Base-by-base conservation (phyloP, 306 rosid species). In the Sesbania bispinosa region DNA sequence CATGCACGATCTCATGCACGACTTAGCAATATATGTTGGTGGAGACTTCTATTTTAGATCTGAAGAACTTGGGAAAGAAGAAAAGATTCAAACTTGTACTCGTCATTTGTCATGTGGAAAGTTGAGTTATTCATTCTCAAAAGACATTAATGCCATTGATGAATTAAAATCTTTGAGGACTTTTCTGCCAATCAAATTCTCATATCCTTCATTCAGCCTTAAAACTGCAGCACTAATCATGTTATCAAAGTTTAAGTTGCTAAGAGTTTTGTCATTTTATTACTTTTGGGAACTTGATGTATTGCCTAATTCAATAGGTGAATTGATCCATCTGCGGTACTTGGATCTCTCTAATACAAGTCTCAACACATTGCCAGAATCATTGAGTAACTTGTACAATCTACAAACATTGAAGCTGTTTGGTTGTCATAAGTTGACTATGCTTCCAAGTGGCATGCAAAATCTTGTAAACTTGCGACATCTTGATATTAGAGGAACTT, bases 281-380 rank as follows among this genome's bases (percentile, higher is more conserved):
- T 6, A 0, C 19, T 36, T 24, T 38, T 2, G 0, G 10, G 7
- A 29, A 2, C 33, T 13, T 1, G 11, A 43, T 15, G 16, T 9
- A 21, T 7, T 78, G 2, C 70, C 74, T 1, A 3, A 16, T 13
- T 48, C 66, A 24, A 38, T 77, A 1, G 65, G 41, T 27, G 35
- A 77, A 14, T 14, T 63, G 47, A 78, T 59, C 33, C 78, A 71
- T 61, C 10, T 63, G 13, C 82, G 69, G 14, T 75, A 75, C n/a
- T 55, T 75, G 24, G 58, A 53, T 19, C 43, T 75, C 7, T 75
- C 74, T 43, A 0, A 0, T 0, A 41, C 66, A 7, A 2, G 2
- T 2, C 20, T 75, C 10, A 6, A 19, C 0, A 16, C 54, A 5
- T 36, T 75, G 32, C 67, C 73, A 8, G 27, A n/a, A 7, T 52